Base-by-base conservation (phyloP, 2,329 filamentous ascomycete genomes). In the Diaporthe citri region DNA sequence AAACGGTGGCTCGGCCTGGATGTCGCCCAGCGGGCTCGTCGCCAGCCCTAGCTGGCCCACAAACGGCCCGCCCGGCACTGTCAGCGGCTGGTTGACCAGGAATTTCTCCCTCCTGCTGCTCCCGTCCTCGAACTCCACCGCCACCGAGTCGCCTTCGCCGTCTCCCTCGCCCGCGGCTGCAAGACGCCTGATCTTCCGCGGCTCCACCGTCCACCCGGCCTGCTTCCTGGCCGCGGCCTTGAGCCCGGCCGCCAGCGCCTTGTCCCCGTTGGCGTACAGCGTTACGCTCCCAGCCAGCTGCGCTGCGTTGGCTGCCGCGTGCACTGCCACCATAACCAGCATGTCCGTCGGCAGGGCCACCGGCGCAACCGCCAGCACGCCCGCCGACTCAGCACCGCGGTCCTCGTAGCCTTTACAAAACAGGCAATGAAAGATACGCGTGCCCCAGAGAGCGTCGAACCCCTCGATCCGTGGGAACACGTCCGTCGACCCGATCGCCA, bases 321-420 rank as follows among this genome's bases (percentile, higher is more conserved):
- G 64, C 48, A 69, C 48, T 0, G 64, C 64, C 15, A 55, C 48
- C 64, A 51, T 55, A 0, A 69, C 64, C 64, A 69, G n/a, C 64
- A 69, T 41, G 48, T 55, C 64, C 13, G 48, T 15, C 2, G 64
- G 64, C 86, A 15, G 64, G 6, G 64, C 46, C n/a, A 69, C 64
- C 13, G 64, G 64, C 0, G 64, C 64, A 1, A 83, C 82, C 1
- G 85, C 87, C 3, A 91, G 83, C 6, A 90, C 79, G 1, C 88
- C 88, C 0, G 84, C 85, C 0, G 86, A 86, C 1, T 82, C 78
- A 3, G 81, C 79, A 3, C 87, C 88, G 10, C 87, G 84, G 69
- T 91, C 88, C 77, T 92, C 90, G 79, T 86, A 92, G 13, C 90
- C 90, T 76, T 91, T 86, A 80, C 90, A 92, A 78, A 88, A 91